Base-by-base conservation (phyloP, 139 green algal genomes). In the Haematococcus lacustris region DNA sequence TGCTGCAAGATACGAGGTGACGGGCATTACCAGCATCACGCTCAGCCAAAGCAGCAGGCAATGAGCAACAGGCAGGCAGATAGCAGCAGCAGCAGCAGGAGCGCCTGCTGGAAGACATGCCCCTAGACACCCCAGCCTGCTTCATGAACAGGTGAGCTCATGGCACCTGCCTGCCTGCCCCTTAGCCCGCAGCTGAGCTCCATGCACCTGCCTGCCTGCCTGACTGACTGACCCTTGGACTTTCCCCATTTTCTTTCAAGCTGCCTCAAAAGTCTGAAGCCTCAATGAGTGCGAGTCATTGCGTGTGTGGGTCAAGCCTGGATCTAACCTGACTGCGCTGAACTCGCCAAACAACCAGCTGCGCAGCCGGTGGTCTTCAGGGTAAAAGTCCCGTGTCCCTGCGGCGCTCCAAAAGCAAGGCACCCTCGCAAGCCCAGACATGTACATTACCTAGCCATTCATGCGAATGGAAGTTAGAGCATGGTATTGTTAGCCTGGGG, bases 291-390 rank as follows among this genome's bases (percentile, higher is more conserved):
- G 47, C 21, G 47, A 13, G 47, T 57, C 13, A n/a, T 13, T 57
- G 47, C 21, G 47, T 57, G 47, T 57, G 47, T 57, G 47, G 13
- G 47, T 57, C 13, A n/a, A n/a, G n/a, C n/a, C n/a, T n/a, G n/a
- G n/a, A n/a, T n/a, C 21, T 30, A 7, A 64, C 53, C 53, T 64
- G 53, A 64, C 53, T 34, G 53, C 21, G 21, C 23, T 26, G 33
- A 64, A 70, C 38, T 70, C 64, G 2, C 64, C 64, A 70, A 70
- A 70, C 21, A 70, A 23, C 64, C 64, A 70, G 38, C 38, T 70
- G 37, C 64, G 64, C 33, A 70, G 33, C 33, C 64, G 35, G 23
- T 70, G 30, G 21, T 70, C 64, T 23, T 70, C 64, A 53, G 64
- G 64, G 35, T 57, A 43, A 28, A 70, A 70, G 64, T 70, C 64